Conservation (phyloP, 768 basidiomycete species). For the Hemileccinum impolitum region DNA sequence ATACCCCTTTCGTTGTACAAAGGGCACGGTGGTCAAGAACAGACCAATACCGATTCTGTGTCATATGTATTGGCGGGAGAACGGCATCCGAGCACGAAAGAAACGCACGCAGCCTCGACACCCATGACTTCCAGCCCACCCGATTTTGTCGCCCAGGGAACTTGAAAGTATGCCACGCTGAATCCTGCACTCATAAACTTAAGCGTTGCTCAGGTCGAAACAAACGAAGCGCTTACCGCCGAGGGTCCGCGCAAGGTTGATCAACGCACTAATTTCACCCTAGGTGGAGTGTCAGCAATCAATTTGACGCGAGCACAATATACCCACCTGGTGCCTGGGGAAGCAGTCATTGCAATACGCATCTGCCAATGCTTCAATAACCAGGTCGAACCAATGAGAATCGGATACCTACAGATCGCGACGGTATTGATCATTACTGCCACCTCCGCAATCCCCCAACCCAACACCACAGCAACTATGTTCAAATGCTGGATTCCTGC, state of each 20-base stretch:
- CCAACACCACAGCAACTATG: constrained; percentile 33
- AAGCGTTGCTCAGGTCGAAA: not conserved
- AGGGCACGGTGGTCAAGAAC: constrained; percentile 36
- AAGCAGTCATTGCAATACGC: constrained; percentile 40
- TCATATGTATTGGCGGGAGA: not conserved
- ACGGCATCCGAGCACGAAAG: not conserved
- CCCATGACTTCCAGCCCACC: constrained; percentile 37
- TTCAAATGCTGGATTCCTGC: constrained; percentile 34
- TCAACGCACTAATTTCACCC: constrained; percentile 43
- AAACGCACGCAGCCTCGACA: constrained; percentile 36
- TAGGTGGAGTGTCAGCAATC: constrained; percentile 5
- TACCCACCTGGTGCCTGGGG: constrained; percentile 29
- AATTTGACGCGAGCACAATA: not conserved
- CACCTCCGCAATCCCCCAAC: constrained; percentile 42
- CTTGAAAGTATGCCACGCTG: constrained; percentile 39
- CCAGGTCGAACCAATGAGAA: not conserved
- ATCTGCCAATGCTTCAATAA: constrained; percentile 19
- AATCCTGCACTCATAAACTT: constrained; percentile 24
- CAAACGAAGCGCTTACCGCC: constrained; percentile 19
- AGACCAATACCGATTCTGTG: constrained; percentile 31
- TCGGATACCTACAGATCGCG: constrained; percentile 31
- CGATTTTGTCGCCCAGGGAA: constrained; percentile 36
- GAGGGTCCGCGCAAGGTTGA: constrained; percentile 39
- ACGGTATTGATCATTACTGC: constrained; percentile 40
- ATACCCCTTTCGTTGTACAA: constrained; percentile 33